Conservation (phyloP, 2,329 filamentous ascomycete species). For the Fusarium siculi region DNA sequence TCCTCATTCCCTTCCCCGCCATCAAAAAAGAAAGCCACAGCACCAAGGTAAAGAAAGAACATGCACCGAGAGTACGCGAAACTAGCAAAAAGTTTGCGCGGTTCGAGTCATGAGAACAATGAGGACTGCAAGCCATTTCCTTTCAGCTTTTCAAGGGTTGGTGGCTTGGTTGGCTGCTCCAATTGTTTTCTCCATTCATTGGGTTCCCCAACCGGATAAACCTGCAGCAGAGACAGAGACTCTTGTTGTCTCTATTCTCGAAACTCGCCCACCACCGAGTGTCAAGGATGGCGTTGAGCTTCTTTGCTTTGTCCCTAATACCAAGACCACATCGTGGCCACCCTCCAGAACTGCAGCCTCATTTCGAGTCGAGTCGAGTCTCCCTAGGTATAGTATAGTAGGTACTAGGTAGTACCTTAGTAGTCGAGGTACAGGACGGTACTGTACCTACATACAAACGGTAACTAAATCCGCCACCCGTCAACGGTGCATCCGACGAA, state of each 20-base stretch:
- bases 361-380: constrained; percentile 12
- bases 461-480: background rate
- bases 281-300: constrained; percentile 4
- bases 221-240: background rate
- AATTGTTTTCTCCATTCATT: constrained; percentile 16
- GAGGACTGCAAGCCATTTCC: background rate
- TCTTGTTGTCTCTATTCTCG: constrained; percentile 5
- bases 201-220: background rate
- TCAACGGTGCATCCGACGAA: constrained; percentile 28
- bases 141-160: background rate
- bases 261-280: constrained; percentile 5
- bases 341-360: constrained; percentile 19
- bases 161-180: background rate
- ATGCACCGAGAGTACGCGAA: background rate
- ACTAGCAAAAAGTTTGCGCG: constrained; percentile 4
- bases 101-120: constrained; percentile 17
- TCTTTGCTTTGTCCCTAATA: constrained; percentile 35
- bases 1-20: constrained; percentile 11
- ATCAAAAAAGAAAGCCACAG: background rate
- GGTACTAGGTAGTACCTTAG: too few species aligned
- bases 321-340: constrained; percentile 12
- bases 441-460: background rate
- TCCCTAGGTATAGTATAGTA: background rate
- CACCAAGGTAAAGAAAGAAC: background rate
- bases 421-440: background rate